A percentile compares a stretch with the other conserved stretches of the same genome.
phyloP scores from a whole-genome alignment of 306 rosid species.

The Quillaja saponaria region DNA sequence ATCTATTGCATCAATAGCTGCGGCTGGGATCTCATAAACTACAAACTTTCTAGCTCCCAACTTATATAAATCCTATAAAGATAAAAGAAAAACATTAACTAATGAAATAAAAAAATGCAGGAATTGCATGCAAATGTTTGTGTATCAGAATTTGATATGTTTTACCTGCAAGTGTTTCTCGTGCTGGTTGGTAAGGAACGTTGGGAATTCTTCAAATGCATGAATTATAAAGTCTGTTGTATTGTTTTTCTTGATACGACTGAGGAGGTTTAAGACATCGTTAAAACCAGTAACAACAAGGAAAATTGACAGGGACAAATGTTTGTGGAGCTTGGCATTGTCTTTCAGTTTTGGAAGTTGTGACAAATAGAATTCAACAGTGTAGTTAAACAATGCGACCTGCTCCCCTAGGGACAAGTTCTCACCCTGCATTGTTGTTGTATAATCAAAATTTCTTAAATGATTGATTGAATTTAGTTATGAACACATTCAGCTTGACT shows the following conservation, averaged over 20 bases:
- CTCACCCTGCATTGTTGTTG: neutral
- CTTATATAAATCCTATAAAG: neutral
- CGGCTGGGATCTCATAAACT: neutral
- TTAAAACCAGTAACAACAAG: neutral
- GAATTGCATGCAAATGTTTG: neutral
- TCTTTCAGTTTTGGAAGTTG: neutral
- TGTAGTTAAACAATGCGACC: neutral
- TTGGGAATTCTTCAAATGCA: constrained; percentile 2
- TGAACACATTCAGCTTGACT: neutral
- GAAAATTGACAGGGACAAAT: constrained; percentile 1
- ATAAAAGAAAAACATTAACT: no score
- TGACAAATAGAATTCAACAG: constrained; percentile 3
- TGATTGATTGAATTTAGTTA: no score
- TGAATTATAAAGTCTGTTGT: no score
- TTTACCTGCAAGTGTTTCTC: neutral
- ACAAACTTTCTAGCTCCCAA: constrained; percentile 10
- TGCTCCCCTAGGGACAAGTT: neutral
- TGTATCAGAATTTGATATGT: neutral
- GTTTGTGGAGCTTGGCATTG: neutral
- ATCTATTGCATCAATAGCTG: neutral
- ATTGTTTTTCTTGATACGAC: no score
- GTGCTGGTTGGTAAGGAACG: neutral
- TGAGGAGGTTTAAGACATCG: neutral
- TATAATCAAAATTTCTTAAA: neutral
- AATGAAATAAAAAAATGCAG: no score